These are phyloP conservation scores for Xylaria grammica DNA, from an alignment of 495 filamentous ascomycete species.

Conservation along the genomic window DNA sequence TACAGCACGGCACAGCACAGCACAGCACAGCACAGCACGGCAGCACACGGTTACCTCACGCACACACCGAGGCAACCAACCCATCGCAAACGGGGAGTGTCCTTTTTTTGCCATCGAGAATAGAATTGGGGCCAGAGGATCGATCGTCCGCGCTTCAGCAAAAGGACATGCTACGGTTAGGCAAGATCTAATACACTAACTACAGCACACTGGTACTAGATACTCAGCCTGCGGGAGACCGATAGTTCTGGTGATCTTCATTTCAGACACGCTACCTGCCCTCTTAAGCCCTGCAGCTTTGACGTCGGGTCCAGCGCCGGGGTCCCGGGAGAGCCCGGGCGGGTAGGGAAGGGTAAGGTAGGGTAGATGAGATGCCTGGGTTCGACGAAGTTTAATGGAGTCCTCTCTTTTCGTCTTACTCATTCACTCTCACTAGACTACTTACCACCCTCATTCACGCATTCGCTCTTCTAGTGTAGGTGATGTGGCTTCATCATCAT, in stretches of 20 bases:
- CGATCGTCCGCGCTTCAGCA: background rate
- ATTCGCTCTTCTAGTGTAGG: background rate
- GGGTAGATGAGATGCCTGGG: too few species aligned
- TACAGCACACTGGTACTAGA: background rate
- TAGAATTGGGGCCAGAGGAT: background rate
- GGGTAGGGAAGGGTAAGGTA: background rate
- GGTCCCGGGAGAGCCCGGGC: slow-evolving; percentile 10
- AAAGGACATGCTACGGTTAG: too few species aligned
- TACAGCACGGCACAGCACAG: too few species aligned
- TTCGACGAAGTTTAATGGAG: background rate
- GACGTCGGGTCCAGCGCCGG: slow-evolving; percentile 3
- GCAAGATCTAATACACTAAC: too few species aligned
- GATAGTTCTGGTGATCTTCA: slow-evolving; percentile 43
- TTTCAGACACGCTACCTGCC: slow-evolving; percentile 23
- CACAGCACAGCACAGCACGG: too few species aligned
- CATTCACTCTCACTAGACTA: too few species aligned
- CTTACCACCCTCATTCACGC: too few species aligned
- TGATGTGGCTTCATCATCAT: background rate
- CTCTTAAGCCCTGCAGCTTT: slow-evolving; percentile 1
- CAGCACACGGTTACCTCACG: background rate
- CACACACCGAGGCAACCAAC: background rate
- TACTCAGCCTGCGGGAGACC: slow-evolving; percentile 33
- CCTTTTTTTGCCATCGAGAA: too few species aligned
- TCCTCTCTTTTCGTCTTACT: background rate
- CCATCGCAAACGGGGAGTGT: too few species aligned